Base-by-base conservation (phyloP, 441 rosid genomes). In the Macaranga tanarius region DNA sequence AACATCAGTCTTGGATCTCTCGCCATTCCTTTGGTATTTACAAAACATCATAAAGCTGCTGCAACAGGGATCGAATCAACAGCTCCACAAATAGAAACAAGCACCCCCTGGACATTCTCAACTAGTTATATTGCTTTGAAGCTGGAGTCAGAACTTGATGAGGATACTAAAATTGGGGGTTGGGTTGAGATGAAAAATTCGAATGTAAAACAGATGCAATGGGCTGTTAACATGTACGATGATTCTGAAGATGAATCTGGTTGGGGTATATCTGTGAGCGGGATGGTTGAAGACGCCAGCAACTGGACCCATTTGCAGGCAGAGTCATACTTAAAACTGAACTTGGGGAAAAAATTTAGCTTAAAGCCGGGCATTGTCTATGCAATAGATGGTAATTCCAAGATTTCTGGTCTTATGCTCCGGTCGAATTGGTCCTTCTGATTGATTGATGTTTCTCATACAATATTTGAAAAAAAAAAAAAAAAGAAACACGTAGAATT, bases 341-440 rank as follows among this genome's bases (percentile, higher is more conserved):
- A 85, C 71, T 2, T 87, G 16, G 84, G 81, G 2, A 68, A 77
- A 70, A 77, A 84, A 69, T 82, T 91, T 76, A 86, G 84, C 77
- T 65, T 91, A 84, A 88, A 85, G 72, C 96, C 98, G 54, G 92
- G 95, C 65, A 71, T 90, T 64, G 87, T 85, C 19, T 91, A 91
- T 84, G 83, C 79, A 34, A 76, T 74, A 11, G 84, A 89, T 68
- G 84, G 85, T 38, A 82, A 79, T 72, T 77, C 87, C 61, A 83
- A 81, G 80, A 75, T 84, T 55, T 68, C 88, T 57, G 93, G 87
- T 34, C 76, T 87, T 28, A 76, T 88, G 89, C 86, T 95, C 76
- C 91, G 90, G 60, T 95, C 95, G 16, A 84, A 86, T 75, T 95
- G 99, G 92, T 87, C 90, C 72, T 77, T 91, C 52, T 93, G 81